A percentile compares a stretch with the other conserved stretches of the same genome.
Evolutionary conservation across 495 filamentous ascomycete genomes (phyloP).

Genomic region (Chaetomium tenue): DNA sequence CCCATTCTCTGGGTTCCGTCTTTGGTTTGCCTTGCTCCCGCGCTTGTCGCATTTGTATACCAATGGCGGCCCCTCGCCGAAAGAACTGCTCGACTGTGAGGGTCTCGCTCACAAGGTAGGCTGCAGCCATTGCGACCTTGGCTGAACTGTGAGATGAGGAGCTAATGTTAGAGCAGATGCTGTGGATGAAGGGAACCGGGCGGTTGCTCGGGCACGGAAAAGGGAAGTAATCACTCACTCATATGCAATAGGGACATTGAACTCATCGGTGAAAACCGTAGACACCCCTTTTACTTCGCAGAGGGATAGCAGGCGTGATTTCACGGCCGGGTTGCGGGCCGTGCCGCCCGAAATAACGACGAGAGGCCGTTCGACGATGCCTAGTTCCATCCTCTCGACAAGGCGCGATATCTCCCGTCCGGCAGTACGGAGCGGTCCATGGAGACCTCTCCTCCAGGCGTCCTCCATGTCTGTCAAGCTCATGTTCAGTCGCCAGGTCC

Average conservation of each 20-base stretch:
- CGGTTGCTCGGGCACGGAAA: no score
- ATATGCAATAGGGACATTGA: neutral
- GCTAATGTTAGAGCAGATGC: neutral
- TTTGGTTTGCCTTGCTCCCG: neutral
- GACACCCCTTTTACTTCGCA: neutral
- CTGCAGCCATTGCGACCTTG: neutral
- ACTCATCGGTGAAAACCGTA: neutral
- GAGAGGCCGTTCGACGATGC: neutral
- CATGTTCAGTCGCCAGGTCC: neutral
- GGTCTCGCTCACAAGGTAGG: neutral
- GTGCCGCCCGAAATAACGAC: neutral
- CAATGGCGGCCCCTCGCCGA: neutral
- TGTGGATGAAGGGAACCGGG: neutral
- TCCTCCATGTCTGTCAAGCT: neutral
- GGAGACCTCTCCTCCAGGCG: neutral
- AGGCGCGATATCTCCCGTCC: neutral
- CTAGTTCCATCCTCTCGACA: neutral
- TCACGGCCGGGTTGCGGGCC: slow-evolving; percentile 6
- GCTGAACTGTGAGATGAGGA: neutral
- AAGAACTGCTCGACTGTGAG: slow-evolving; percentile 1
- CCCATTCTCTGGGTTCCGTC: neutral
- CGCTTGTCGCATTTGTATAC: neutral
- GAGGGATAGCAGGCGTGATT: neutral
- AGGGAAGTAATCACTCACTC: neutral
- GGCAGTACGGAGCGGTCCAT: neutral